Evolutionary conservation across 2,329 filamentous ascomycete genomes (phyloP), one percentile per base, ranked within the genome.

Genomic region (Botrytis squamosa): DNA sequence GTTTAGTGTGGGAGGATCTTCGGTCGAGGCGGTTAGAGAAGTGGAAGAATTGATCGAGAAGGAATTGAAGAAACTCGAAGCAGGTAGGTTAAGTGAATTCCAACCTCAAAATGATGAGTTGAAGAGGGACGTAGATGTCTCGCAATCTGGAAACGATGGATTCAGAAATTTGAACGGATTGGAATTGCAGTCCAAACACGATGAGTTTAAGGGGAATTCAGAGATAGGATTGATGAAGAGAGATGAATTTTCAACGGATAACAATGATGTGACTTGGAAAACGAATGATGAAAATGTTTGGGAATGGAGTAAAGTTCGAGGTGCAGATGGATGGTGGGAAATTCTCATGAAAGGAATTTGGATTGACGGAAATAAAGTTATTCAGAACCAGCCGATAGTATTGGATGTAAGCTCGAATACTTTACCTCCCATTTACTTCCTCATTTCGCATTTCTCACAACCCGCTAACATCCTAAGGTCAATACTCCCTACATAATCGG

Each of bases 321-420:
- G 77, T 7, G 74, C 75, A n/a, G 77, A 77, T 67, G 77, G 77
- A 14, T 79, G 70, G 70, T 78, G 77, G 77, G 76, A 78, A 73
- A 75, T 77, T 6, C 57, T 76, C 0, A 74, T 78, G 75, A 72
- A 73, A 68, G 76, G 76, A 10, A 68, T 78, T 2, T 78, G 75
- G 75, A 38, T 76, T 14, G 74, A 77, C n/a, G 74, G 74, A 2
- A 72, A 68, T 18, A 78, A 77, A 49, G 62, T 75, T 4, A 29
- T 78, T 5, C 62, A 74, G 4, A 75, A 76, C 29, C 76, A 78
- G 40, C 76, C 72, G 7, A 73, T 74, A 46, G 71, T 78, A 14
- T 70, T 78, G n/a, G 77, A 78, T 67, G 77, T 77, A 71, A 25
- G 70, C n/a, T 20, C 5, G 4, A 38, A 46, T 3, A 36, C 14